Evolutionary conservation across 108 stramenopile genomes (phyloP).

Genomic region (Fistulifera solaris): DNA sequence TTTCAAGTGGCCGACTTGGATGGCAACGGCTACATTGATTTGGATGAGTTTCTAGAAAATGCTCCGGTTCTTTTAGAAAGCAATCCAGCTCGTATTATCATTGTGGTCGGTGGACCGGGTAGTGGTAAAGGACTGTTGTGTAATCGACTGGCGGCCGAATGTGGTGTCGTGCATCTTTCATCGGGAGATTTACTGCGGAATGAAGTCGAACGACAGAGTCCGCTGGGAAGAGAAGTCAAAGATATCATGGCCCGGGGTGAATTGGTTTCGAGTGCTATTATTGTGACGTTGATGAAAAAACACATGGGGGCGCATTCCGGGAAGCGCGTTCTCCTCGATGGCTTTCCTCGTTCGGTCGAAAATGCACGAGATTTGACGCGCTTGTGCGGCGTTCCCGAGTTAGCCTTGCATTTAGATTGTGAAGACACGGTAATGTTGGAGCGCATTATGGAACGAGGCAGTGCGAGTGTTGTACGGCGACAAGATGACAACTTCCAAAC

Average conservation of each 20-base stretch:
- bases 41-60: slow-evolving; percentile 48
- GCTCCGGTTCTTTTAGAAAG: slow-evolving; percentile 51
- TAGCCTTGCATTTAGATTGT: slow-evolving; percentile 71
- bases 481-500: slow-evolving; percentile 79
- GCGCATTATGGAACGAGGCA: slow-evolving; percentile 52
- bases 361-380: slow-evolving; percentile 64
- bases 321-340: slow-evolving; percentile 79
- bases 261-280: slow-evolving; percentile 70
- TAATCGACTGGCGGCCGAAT: slow-evolving; percentile 61
- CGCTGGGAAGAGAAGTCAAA: slow-evolving; percentile 73
- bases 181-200: slow-evolving; percentile 90
- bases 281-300: slow-evolving; percentile 70
- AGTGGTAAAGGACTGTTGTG: slow-evolving; percentile 89
- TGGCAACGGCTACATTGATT: slow-evolving; percentile 41
- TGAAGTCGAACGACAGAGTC: slow-evolving; percentile 75
- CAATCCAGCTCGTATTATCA: slow-evolving; percentile 68
- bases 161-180: slow-evolving; percentile 87
- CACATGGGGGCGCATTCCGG: slow-evolving; percentile 71
- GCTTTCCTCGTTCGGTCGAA: slow-evolving; percentile 76
- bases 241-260: slow-evolving; percentile 84
- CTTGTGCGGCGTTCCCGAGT: slow-evolving; percentile 67
- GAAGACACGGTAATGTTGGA: slow-evolving; percentile 73
- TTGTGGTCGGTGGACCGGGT: slow-evolving; percentile 94
- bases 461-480: slow-evolving; percentile 15
- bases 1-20: slow-evolving; percentile 51